Conservation (phyloP, 2,329 filamentous ascomycete genomes). For the Paraphoma chrysanthemicola region DNA sequence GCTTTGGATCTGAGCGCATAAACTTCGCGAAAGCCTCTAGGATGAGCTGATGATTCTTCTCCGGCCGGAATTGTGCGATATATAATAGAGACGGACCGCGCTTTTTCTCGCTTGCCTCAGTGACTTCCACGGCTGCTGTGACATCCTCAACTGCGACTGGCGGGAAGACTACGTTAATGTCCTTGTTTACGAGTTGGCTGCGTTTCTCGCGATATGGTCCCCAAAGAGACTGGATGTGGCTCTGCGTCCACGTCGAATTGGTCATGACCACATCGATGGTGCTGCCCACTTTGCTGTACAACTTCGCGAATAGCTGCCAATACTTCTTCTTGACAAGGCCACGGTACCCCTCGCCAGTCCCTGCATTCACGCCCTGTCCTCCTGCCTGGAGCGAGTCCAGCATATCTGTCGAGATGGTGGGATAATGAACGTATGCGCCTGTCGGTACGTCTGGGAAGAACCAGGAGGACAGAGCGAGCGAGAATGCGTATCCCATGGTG, state of each 20-base stretch:
- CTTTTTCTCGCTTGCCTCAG: conserved; percentile 69
- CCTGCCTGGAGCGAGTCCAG: conserved; percentile 71
- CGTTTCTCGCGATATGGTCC: conserved; percentile 55
- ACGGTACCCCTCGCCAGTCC: conserved; percentile 74
- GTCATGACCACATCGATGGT: conserved; percentile 95
- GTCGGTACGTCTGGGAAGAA: conserved; percentile 84
- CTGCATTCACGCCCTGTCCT: conserved; percentile 79
- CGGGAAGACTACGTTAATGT: conserved; percentile 83
- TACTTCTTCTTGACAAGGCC: conserved; percentile 79
- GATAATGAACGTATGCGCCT: conserved; percentile 95
- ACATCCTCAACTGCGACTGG: conserved; percentile 90
- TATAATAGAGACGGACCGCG: conserved; percentile 81
- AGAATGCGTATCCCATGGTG: conserved; percentile 97
- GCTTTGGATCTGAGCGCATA: conserved; percentile 49
- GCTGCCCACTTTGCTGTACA: conserved; percentile 84
- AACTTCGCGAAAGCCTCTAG: conserved; percentile 84
- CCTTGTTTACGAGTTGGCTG: conserved; percentile 57
- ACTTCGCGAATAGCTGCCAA: conserved; percentile 82
- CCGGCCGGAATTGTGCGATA: conserved; percentile 95
- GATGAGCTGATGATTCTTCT: conserved; percentile 93
- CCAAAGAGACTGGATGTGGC: conserved; percentile 80
- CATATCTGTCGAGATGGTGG: conserved; percentile 98
- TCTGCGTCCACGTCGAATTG: conserved; percentile 92
- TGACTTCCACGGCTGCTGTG: conserved; percentile 75
- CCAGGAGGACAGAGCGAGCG: conserved; percentile 80